phyloP scores from a whole-genome alignment of 805 yeast species.

The Ogataea angusta region DNA sequence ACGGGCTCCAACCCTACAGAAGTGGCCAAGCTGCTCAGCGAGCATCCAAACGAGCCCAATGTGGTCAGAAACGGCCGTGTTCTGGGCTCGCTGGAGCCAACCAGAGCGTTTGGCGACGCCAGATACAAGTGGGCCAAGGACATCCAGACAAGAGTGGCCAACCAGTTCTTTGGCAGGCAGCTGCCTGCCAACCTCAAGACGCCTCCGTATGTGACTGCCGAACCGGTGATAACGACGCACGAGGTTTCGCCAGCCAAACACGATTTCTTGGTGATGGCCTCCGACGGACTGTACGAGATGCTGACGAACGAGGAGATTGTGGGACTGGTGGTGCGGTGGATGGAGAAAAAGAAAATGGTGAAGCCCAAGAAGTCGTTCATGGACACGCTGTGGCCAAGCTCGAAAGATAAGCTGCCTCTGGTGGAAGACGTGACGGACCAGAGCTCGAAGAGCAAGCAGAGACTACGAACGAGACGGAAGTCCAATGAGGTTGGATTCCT shows the following conservation, averaged over 20 bases:
- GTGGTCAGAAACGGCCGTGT: constrained; percentile 86
- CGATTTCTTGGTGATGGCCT: constrained; percentile 87
- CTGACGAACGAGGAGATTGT: constrained; percentile 90
- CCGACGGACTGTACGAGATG: constrained; percentile 93
- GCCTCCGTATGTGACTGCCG: constrained; percentile 98
- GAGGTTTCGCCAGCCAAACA: constrained; percentile 66
- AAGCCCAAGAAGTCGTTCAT: constrained; percentile 45
- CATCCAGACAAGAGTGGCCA: constrained; percentile 69
- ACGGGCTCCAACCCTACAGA: constrained; percentile 91
- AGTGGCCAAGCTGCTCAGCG: constrained; percentile 73
- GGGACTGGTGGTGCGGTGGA: constrained; percentile 90
- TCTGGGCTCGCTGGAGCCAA: constrained; percentile 89
- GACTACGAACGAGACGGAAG: constrained; percentile 69
- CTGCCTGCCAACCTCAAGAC: constrained; percentile 72
- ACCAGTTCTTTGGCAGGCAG: constrained; percentile 76
- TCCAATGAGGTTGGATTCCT: constrained; percentile 41
- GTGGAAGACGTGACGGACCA: constrained; percentile 62
- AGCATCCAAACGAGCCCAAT: constrained; percentile 89
- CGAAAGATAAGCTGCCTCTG: constrained; percentile 47
- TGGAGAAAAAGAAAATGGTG: constrained; percentile 66
- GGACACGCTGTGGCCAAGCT: constrained; percentile 37
- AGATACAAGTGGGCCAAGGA: constrained; percentile 78
- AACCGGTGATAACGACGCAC: constrained; percentile 85
- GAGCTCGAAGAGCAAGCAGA: constrained; percentile 51
- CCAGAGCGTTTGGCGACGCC: constrained; percentile 97